These are phyloP conservation scores for Silene vulgaris DNA, from an alignment of 179 eudicot genomes.

Conservation along the genomic window DNA sequence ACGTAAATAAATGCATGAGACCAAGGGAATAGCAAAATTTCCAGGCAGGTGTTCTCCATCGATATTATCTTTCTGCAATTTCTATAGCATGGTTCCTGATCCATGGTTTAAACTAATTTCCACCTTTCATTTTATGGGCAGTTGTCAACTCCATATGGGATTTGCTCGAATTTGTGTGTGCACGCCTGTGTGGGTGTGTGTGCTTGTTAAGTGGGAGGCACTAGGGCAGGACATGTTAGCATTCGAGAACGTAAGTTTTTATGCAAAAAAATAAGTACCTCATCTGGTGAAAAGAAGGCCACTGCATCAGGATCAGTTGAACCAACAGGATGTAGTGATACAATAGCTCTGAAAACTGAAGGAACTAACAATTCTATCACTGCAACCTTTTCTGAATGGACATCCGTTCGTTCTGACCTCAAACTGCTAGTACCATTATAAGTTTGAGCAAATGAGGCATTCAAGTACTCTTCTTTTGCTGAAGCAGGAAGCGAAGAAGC, in stretches of 20 bases:
- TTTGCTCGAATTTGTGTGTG: neutral
- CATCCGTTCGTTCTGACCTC: constrained; percentile 37
- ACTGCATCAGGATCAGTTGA: constrained; percentile 86
- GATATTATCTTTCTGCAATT: neutral
- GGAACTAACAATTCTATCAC: constrained; percentile 73
- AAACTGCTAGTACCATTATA: constrained; percentile 49
- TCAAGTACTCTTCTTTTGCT: constrained; percentile 42
- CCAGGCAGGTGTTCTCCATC: neutral
- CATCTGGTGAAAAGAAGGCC: constrained; percentile 93
- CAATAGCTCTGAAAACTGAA: constrained; percentile 72
- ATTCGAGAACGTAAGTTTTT: neutral
- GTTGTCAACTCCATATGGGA: neutral
- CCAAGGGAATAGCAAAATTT: neutral
- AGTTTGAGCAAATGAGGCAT: constrained; percentile 43
- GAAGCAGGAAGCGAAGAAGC: constrained; percentile 63
- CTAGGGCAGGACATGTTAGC: constrained; percentile 5
- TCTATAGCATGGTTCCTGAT: neutral
- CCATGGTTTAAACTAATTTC: neutral
- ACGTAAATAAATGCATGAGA: too few species aligned
- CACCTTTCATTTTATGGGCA: neutral
- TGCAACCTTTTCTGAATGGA: constrained; percentile 54
- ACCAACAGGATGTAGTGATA: constrained; percentile 87
- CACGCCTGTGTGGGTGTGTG: neutral
- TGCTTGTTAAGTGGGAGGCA: neutral
- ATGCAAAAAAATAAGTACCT: constrained; percentile 42